Evolutionary conservation across 768 basidiomycete genomes (phyloP).

Genomic region (Boletus sp.): DNA sequence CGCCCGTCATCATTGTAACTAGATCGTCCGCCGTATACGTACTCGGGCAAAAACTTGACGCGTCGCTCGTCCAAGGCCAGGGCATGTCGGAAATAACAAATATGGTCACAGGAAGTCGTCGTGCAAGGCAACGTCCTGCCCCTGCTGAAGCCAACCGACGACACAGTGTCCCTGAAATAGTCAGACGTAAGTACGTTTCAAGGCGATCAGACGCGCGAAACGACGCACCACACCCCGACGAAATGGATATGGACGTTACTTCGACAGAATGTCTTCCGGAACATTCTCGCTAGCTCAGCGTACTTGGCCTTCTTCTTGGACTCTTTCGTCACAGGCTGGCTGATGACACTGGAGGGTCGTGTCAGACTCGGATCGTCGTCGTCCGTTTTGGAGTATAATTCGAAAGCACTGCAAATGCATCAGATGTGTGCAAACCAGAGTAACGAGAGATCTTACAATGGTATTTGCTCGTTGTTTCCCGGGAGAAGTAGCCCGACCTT

Average conservation of each 20-base stretch:
- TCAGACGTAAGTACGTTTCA: background rate
- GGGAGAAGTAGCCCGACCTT: constrained; percentile 42
- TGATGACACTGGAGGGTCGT: constrained; percentile 11
- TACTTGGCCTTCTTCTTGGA: constrained; percentile 13
- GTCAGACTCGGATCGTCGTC: constrained; percentile 13
- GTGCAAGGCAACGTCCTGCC: constrained; percentile 32
- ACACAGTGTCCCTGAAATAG: constrained; percentile 43
- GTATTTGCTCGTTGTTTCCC: constrained; percentile 41
- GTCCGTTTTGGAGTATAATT: constrained; percentile 32
- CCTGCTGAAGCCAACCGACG: constrained; percentile 40
- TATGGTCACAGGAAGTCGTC: constrained; percentile 27
- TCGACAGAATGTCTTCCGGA: constrained; percentile 37
- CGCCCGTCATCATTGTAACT: constrained; percentile 11
- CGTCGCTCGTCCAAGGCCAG: constrained; percentile 46
- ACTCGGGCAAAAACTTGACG: constrained; percentile 47
- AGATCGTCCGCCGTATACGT: constrained; percentile 30
- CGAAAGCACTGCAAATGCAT: constrained; percentile 33
- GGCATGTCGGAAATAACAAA: constrained; percentile 45
- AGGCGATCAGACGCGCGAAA: background rate
- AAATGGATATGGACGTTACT: constrained; percentile 39
- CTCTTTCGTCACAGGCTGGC: constrained; percentile 1
- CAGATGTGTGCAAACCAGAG: background rate
- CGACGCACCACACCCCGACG: constrained; percentile 41
- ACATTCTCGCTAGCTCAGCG: constrained; percentile 24
- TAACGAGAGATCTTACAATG: constrained; percentile 28